Percentiles rank a stretch among this genome's conserved stretches.
Conservation (phyloP, 306 rosid species). For the Abrus pulchellus region DNA sequence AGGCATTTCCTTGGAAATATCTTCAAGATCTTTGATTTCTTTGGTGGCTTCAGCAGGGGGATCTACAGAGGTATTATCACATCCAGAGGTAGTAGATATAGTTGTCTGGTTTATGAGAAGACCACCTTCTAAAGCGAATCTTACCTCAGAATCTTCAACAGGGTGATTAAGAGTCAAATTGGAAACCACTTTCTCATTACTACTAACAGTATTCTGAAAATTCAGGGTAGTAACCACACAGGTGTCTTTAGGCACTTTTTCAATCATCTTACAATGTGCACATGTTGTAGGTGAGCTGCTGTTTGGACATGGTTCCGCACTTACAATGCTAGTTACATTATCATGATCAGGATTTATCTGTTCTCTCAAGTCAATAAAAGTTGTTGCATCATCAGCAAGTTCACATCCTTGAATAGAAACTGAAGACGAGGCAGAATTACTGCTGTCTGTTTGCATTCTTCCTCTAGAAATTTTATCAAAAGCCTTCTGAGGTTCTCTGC, state of each 20-base stretch:
- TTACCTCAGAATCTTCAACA: constrained; percentile 48
- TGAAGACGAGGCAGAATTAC: constrained; percentile 84
- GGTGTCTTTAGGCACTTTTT: constrained; percentile 47
- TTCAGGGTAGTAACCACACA: constrained; percentile 20
- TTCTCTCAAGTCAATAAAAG: constrained; percentile 68
- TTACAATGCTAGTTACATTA: constrained; percentile 49
- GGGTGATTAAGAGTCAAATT: constrained; percentile 41
- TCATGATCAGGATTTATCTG: constrained; percentile 58
- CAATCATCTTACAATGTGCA: constrained; percentile 54
- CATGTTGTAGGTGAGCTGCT: constrained; percentile 52
- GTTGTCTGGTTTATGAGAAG: constrained; percentile 40
- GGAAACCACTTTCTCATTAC: constrained; percentile 47
- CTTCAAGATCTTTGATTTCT: constrained; percentile 54
- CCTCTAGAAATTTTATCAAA: constrained; percentile 70
- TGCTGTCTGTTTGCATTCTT: constrained; percentile 77
- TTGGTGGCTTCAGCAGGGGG: constrained; percentile 50
- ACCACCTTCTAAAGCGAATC: constrained; percentile 39
- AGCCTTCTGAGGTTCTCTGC: constrained; percentile 59
- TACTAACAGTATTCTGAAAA: constrained; percentile 38
- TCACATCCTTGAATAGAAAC: constrained; percentile 85
- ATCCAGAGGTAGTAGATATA: constrained; percentile 40
- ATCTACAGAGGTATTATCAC: constrained; percentile 49
- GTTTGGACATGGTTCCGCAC: constrained; percentile 54
- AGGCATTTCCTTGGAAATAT: constrained; percentile 50
- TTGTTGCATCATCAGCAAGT: constrained; percentile 77